Evolutionary conservation across 1,139 yeast species (phyloP).

Genomic region (Pichia sp.): DNA sequence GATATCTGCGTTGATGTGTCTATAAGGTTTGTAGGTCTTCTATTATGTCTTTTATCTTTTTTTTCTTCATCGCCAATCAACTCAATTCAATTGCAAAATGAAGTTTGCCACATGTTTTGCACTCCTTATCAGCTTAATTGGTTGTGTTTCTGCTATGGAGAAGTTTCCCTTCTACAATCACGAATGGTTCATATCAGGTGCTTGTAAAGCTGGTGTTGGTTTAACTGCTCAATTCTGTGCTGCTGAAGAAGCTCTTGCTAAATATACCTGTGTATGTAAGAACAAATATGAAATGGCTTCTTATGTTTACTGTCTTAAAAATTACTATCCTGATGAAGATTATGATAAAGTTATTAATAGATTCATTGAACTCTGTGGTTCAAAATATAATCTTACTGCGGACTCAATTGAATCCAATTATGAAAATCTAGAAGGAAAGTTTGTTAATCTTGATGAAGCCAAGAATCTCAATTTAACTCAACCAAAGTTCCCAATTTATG

Average conservation of each 20-base stretch:
- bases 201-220: constrained; percentile 32
- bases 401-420: background rate
- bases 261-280: constrained; percentile 27
- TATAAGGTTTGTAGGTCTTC: no score
- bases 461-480: constrained; percentile 3
- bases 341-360: background rate
- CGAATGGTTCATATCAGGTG: constrained; percentile 21
- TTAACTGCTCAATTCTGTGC: constrained; percentile 31
- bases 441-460: constrained; percentile 19
- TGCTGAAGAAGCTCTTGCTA: constrained; percentile 9
- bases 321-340: background rate
- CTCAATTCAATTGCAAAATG: background rate
- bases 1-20: no score
- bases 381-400: background rate
- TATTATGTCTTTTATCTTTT: no score
- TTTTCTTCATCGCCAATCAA: no score
- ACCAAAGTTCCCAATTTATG: constrained; percentile 10
- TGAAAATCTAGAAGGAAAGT: background rate
- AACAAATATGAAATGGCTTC: constrained; percentile 16
- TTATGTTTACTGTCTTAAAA: constrained; percentile 12
- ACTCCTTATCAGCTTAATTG: background rate
- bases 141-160: background rate
- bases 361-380: constrained; percentile 17
- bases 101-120: background rate
- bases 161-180: constrained; percentile 16